Base-by-base conservation (phyloP, 768 basidiomycete genomes). In the Agrocybe chaxingu region DNA sequence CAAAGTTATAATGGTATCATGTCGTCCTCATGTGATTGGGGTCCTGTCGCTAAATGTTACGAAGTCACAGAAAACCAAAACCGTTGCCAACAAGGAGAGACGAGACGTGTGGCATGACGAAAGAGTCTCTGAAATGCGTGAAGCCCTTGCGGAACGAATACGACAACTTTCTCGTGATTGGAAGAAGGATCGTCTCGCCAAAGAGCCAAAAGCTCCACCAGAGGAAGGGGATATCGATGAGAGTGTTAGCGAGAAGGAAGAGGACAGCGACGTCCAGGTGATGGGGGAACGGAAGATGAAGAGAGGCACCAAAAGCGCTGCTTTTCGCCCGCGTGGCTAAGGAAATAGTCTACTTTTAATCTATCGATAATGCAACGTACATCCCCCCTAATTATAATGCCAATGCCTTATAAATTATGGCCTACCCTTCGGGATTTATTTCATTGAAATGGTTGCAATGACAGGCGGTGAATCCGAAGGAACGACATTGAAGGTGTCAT, bases 31-130 rank as follows among this genome's bases (percentile, higher is more conserved):
- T 13, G 38, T 19, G 38, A 9, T 33, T n/a, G 30, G 12, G 13
- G 11, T 30, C 24, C 34, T 8, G 24, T 45, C 18, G 35, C 39
- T 18, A 33, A 24, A n/a, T 12, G 11, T 42, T 49, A 18, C 16
- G 42, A 41, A 61, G 62, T 34, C 54, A 33, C 62, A 54, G 43
- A 52, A 56, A 64, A 66, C 62, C 49, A 70, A 68, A 50, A 59
- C 66, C 29, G 64, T 63, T 24, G 45, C 63, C 37, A 69, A 70
- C 40, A 52, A 58, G 32, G 71, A 76, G 19, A 73, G 79, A 47
- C 70, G 70, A 53, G 48, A 55, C 16, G 73, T 74, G 54, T 89
- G 87, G 87, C 67, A 79, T 32, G 76, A 74, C 35, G 60, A 71
- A 9, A 62, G 67, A n/a, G 70, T 84, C 38, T 68, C 63, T 6